These are phyloP conservation scores for Aspergillus phoenicis DNA, from an alignment of 2,329 filamentous ascomycete genomes.

Conservation along the genomic window DNA sequence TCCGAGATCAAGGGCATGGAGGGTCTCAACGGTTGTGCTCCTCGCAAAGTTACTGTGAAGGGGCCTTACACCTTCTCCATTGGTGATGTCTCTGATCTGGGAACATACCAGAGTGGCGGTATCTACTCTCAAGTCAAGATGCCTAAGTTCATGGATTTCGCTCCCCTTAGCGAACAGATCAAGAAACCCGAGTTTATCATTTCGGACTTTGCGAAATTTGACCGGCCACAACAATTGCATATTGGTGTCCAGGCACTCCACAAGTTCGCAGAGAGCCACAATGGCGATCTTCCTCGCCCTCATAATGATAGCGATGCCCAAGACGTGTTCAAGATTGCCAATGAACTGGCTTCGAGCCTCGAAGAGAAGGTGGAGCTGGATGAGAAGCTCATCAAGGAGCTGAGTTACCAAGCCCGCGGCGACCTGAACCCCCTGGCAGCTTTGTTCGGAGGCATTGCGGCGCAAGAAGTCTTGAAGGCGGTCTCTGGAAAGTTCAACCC, in stretches of 20 bases:
- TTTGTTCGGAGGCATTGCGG: constrained; percentile 89
- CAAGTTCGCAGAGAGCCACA: constrained; percentile 73
- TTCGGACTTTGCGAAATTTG: constrained; percentile 97
- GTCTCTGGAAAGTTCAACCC: constrained; percentile 97
- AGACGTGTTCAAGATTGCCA: constrained; percentile 74
- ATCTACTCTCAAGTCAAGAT: constrained; percentile 97
- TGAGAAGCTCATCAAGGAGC: constrained; percentile 87
- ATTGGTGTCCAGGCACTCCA: constrained; percentile 91
- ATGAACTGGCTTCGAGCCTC: constrained; percentile 66
- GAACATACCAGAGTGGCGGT: constrained; percentile 84
- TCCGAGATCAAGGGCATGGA: constrained; percentile 93
- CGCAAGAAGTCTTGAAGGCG: constrained; percentile 94
- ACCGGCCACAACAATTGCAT: constrained; percentile 89
- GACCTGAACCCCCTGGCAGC: constrained; percentile 91
- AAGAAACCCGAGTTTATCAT: constrained; percentile 87
- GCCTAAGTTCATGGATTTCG: constrained; percentile 91
- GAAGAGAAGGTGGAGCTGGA: constrained; percentile 81
- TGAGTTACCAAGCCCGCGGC: constrained; percentile 91
- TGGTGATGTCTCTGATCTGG: constrained; percentile 84
- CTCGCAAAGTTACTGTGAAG: constrained; percentile 89
- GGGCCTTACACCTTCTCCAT: constrained; percentile 98
- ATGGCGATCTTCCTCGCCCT: constrained; percentile 73
- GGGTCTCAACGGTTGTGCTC: constrained; percentile 76
- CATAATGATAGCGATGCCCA: constrained; percentile 83
- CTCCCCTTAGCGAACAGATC: constrained; percentile 73